These are phyloP conservation scores for Euphorbia schlechtendalii DNA, from an alignment of 441 rosid species.

Conservation along the genomic window DNA sequence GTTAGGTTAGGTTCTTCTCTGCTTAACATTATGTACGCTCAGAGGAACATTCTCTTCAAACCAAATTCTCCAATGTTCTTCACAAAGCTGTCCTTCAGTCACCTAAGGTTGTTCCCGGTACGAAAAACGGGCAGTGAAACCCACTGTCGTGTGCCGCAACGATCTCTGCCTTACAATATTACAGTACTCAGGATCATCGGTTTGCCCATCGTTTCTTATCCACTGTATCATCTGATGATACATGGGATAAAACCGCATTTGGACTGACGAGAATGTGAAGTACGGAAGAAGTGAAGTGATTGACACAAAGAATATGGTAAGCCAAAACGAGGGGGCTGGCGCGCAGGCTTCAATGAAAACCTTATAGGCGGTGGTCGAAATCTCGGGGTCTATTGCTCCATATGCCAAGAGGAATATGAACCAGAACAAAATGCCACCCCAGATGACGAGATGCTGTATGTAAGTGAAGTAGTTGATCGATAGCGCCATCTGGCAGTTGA, in stretches of 20 bases:
- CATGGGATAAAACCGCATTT: slow-evolving; percentile 76
- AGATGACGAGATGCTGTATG: slow-evolving; percentile 77
- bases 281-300: slow-evolving; percentile 62
- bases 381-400: slow-evolving; percentile 59
- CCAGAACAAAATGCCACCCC: slow-evolving; percentile 81
- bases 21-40: slow-evolving; percentile 18
- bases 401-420: slow-evolving; percentile 82
- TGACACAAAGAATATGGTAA: slow-evolving; percentile 48
- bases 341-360: slow-evolving; percentile 81
- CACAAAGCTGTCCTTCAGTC: slow-evolving; percentile 6
- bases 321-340: slow-evolving; percentile 84
- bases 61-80: slow-evolving; percentile 8
- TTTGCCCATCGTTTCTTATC: slow-evolving; percentile 64
- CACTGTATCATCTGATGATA: slow-evolving; percentile 91
- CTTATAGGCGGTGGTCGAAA: slow-evolving; percentile 73
- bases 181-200: slow-evolving; percentile 75
- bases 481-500: slow-evolving; percentile 85
- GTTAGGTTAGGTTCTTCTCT: slow-evolving; percentile 2
- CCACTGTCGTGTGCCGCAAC: slow-evolving; percentile 59
- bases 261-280: slow-evolving; percentile 56
- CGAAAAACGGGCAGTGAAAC: slow-evolving; percentile 59
- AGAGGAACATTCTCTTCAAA: slow-evolving; percentile 1
- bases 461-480: slow-evolving; percentile 78
- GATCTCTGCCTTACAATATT: slow-evolving; percentile 77
- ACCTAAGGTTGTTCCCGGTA: slow-evolving; percentile 16